phyloP scores from a whole-genome alignment of 148 eudicot genomes.

The Vaccinium corymbosum region DNA sequence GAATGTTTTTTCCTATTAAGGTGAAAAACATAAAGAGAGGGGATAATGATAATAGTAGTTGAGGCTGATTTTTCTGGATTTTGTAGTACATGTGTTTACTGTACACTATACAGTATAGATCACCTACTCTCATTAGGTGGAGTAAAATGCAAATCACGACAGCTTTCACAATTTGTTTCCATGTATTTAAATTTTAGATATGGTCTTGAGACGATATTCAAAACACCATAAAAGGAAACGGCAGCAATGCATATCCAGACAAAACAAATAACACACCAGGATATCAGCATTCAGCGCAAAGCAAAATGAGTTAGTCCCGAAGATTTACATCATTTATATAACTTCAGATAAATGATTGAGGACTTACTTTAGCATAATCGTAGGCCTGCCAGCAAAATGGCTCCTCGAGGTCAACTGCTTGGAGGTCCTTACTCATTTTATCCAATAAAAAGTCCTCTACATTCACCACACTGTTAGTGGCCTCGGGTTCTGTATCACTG shows the following conservation, averaged over 20 bases:
- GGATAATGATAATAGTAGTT: neutral
- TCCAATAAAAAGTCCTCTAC: conserved; percentile 72
- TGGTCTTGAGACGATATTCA: neutral
- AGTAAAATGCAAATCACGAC: no score
- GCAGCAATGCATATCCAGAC: conserved; percentile 13
- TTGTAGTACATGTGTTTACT: neutral
- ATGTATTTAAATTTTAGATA: neutral
- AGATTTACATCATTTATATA: neutral
- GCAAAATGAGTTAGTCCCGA: neutral
- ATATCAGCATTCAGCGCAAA: neutral
- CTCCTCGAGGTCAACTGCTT: conserved; percentile 85
- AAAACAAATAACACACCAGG: conserved; percentile 6
- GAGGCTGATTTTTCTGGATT: neutral
- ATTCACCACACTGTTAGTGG: conserved; percentile 55
- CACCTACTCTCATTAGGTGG: neutral
- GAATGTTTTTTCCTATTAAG: neutral
- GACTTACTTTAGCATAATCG: conserved; percentile 83
- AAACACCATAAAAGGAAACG: neutral
- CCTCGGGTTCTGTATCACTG: conserved; percentile 69
- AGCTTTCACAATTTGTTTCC: neutral
- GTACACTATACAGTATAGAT: neutral
- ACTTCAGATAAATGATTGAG: conserved; percentile 6
- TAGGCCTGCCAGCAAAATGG: conserved; percentile 98
- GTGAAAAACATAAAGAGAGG: neutral
- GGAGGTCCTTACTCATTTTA: conserved; percentile 87